Base-by-base conservation (phyloP, 208 protist species). In the Trichomonas gallinae region DNA sequence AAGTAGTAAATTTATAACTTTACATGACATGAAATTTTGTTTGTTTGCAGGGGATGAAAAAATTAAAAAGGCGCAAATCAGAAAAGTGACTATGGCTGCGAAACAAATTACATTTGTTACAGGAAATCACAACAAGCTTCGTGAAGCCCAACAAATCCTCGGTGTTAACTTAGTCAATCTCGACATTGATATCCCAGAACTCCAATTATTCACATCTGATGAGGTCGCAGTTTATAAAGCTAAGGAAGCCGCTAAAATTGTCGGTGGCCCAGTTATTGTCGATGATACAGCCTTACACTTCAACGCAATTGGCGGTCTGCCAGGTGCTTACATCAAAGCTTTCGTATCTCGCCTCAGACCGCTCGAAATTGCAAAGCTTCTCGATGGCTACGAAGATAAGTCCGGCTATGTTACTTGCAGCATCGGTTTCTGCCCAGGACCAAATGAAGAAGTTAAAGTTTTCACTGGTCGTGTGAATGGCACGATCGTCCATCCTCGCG, bases 211-310 rank as follows among this genome's bases (percentile, higher is more conserved):
- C 17, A 93, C 87, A 38, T 93, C 87, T 17, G 87, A 93, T 49
- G 44, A 93, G 46, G 87, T 93, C 44, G 87, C 87, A 51, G 26
- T 51, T 38, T 93, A 51, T 17, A 93, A 93, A 58, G 87, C 44
- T 0, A 93, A 51, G 38, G 87, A 93, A 38, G 87, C 87, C 0
- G 87, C 87, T 38, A 51, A 48, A 93, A 89, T 44, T 44, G 26
- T 93, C 46, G 15, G 44, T 38, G 87, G 87, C 0, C 87, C 87
- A 93, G 40, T n/a, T 93, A 48, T 93, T n/a, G 44, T 93, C 31
- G 87, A 93, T 51, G 87, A 93, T 51, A 93, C 87, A 93, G 87
- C 87, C 0, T 42, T 93, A 6, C 87, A 93, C 44, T 93, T 93
- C 44, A 48, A 93, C 31, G 87, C 87, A 34, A 34, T 93, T 26